phyloP scores from a whole-genome alignment of 1,284 basidiomycete genomes.

The Rhodotorula sp. region DNA sequence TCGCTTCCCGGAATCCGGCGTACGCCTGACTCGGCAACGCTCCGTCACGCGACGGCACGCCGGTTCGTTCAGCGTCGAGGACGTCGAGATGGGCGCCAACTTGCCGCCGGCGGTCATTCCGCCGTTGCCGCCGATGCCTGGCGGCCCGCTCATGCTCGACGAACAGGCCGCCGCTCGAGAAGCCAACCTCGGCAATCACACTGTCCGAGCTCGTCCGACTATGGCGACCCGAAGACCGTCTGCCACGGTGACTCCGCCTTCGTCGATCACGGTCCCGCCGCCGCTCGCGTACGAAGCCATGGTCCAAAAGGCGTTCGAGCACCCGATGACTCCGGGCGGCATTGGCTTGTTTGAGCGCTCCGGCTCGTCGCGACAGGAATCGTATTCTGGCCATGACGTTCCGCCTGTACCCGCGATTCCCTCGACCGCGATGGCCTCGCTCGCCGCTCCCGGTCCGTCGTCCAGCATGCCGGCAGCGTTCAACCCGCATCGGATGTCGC shows the following conservation, averaged over 20 bases:
- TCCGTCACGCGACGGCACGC: constrained; percentile 73
- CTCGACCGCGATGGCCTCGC: neutral
- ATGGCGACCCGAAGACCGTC: neutral
- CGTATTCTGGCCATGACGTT: neutral
- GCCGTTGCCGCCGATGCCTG: constrained; percentile 17
- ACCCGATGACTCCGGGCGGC: constrained; percentile 37
- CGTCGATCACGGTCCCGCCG: constrained; percentile 22
- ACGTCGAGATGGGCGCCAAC: constrained; percentile 81
- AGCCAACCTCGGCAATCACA: neutral
- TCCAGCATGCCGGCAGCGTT: neutral
- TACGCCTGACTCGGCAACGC: constrained; percentile 42
- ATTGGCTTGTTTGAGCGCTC: constrained; percentile 14
- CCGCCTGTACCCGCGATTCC: constrained; percentile 10
- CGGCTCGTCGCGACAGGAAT: neutral
- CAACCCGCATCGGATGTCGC: constrained; percentile 27
- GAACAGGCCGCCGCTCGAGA: neutral
- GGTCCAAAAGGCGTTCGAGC: constrained; percentile 38
- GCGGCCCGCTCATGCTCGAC: constrained; percentile 12
- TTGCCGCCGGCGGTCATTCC: constrained; percentile 57
- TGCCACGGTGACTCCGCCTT: constrained; percentile 1
- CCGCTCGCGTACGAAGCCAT: constrained; percentile 30
- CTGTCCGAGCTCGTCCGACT: constrained; percentile 13
- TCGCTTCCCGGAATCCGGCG: neutral
- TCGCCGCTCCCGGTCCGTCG: neutral
- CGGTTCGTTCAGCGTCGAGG: constrained; percentile 87